Evolutionary conservation across 164 flowering plant species (phyloP).

Genomic region (Cinnamomum chago): DNA sequence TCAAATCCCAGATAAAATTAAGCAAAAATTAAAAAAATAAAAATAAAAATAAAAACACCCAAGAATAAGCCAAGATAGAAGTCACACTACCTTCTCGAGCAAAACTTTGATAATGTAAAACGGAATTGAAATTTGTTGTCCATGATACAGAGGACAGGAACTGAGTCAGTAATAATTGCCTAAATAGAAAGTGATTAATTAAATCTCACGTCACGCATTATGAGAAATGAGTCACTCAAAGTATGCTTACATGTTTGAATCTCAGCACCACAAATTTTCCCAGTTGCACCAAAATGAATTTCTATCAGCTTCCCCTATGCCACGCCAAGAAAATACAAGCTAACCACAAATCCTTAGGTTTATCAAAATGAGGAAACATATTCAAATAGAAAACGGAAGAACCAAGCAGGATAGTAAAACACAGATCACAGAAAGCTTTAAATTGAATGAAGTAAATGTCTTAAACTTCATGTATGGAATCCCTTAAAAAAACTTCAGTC

Average conservation of each 20-base stretch:
- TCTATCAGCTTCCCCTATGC: conserved; percentile 88
- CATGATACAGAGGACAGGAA: conserved; percentile 2
- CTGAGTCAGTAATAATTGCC: conserved; percentile 7
- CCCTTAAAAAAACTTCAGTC: neutral
- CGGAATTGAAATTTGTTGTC: neutral
- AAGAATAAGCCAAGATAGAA: conserved; percentile 1
- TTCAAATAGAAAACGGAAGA: neutral
- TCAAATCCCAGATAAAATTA: conserved; percentile 22
- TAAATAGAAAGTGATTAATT: neutral
- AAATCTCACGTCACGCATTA: neutral
- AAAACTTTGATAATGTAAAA: conserved; percentile 41
- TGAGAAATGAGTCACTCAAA: neutral
- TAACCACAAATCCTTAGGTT: neutral
- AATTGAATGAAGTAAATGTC: neutral
- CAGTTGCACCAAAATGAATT: conserved; percentile 61
- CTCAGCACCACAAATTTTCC: conserved; percentile 76
- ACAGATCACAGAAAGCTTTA: neutral
- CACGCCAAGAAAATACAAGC: neutral
- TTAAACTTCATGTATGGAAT: neutral
- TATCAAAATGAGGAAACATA: neutral
- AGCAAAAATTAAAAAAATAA: too few relatives aligned
- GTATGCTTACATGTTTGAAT: conserved; percentile 79
- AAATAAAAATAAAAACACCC: too few relatives aligned
- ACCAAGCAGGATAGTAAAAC: neutral
- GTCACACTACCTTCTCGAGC: conserved; percentile 74